These are phyloP conservation scores for Sporopachydermia cereana DNA, from an alignment of 1,139 yeast species.

Conservation along the genomic window DNA sequence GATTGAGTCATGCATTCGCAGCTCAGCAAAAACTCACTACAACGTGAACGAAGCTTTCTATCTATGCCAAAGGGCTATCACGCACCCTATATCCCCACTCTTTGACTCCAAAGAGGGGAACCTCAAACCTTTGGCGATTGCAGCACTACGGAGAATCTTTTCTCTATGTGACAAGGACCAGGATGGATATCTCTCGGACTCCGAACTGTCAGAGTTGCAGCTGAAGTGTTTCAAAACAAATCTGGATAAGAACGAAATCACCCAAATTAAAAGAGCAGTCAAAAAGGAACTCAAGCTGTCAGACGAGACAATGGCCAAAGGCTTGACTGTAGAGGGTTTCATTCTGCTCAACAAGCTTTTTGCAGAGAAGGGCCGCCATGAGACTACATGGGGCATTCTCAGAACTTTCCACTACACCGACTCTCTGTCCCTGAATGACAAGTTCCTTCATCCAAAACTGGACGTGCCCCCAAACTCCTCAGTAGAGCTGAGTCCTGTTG, in stretches of 20 bases:
- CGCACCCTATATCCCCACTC: constrained; percentile 88
- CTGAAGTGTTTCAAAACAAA: constrained; percentile 58
- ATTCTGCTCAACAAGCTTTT: constrained; percentile 63
- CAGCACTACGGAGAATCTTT: constrained; percentile 72
- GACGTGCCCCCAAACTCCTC: constrained; percentile 71
- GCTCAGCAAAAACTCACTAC: constrained; percentile 69
- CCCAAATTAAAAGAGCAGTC: constrained; percentile 32
- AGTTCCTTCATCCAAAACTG: constrained; percentile 61
- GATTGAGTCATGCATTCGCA: constrained; percentile 80
- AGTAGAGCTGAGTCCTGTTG: constrained; percentile 89
- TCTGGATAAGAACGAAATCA: constrained; percentile 40
- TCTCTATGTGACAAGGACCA: constrained; percentile 78
- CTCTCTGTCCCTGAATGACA: constrained; percentile 73
- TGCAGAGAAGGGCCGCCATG: constrained; percentile 88
- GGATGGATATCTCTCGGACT: constrained; percentile 65
- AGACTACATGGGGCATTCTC: constrained; percentile 90
- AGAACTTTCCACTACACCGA: constrained; percentile 85
- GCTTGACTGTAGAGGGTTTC: constrained; percentile 68
- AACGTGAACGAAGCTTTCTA: constrained; percentile 82
- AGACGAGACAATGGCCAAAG: constrained; percentile 24
- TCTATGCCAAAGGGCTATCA: constrained; percentile 81
- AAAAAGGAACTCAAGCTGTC: constrained; percentile 10
- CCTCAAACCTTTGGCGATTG: constrained; percentile 63
- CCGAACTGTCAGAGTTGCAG: constrained; percentile 61
- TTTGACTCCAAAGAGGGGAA: constrained; percentile 86